Percentiles rank a stretch among this genome's conserved stretches.
These are phyloP conservation scores for Skeletonema potamos DNA, from an alignment of 108 stramenopile genomes.

Conservation along the genomic window DNA sequence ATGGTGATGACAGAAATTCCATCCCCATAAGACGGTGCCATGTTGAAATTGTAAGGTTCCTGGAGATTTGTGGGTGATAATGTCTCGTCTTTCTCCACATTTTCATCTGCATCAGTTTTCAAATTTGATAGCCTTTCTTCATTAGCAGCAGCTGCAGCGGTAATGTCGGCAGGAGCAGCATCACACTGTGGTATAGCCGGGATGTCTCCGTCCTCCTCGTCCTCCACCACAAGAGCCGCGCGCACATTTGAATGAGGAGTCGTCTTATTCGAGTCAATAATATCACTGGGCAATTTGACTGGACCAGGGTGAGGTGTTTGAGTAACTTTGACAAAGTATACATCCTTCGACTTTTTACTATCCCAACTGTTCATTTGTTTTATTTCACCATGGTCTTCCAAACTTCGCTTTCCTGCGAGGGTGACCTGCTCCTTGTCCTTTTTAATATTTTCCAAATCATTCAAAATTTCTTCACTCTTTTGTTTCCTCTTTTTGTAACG, in stretches of 20 bases:
- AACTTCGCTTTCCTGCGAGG: background rate
- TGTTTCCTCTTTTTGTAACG: constrained; percentile 36
- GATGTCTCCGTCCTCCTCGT: background rate
- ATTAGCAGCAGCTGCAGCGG: background rate
- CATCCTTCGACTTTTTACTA: constrained; percentile 6
- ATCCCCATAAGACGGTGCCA: constrained; percentile 29
- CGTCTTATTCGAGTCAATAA: constrained; percentile 12
- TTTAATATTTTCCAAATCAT: background rate
- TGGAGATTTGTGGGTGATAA: background rate
- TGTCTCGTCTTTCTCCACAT: constrained; percentile 2
- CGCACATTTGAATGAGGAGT: constrained; percentile 1
- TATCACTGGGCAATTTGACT: background rate
- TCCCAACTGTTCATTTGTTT: constrained; percentile 30
- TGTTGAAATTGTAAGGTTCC: constrained; percentile 1
- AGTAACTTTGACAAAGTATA: background rate
- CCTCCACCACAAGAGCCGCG: background rate
- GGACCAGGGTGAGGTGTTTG: background rate
- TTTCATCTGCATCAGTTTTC: background rate
- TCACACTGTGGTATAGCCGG: background rate
- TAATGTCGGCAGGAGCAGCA: background rate
- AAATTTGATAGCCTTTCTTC: background rate
- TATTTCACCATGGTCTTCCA: background rate
- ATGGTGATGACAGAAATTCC: constrained; percentile 46
- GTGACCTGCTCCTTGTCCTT: background rate
- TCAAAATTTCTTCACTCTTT: background rate